These are phyloP conservation scores for Halophytophthora polymorphica DNA, from an alignment of 352 stramenopile species.

Conservation along the genomic window DNA sequence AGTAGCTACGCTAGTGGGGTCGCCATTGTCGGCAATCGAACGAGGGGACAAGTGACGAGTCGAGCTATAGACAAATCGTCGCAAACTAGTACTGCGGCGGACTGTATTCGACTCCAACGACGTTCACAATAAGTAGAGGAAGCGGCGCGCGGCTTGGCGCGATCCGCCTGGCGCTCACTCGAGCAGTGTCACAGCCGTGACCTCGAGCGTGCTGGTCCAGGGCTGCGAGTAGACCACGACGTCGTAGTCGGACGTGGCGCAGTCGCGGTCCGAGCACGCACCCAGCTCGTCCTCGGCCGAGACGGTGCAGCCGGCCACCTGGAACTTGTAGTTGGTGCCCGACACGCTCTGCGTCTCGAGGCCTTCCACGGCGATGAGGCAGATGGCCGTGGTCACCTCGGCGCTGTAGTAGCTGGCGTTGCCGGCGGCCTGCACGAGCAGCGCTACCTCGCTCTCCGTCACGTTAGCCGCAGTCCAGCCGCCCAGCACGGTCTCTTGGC, in stretches of 20 bases:
- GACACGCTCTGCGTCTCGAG: constrained; percentile 38
- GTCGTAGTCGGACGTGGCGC: constrained; percentile 26
- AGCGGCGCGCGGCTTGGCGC: too few species aligned
- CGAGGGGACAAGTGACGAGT: too few species aligned
- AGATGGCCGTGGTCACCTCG: constrained; percentile 31
- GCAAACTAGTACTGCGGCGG: too few species aligned
- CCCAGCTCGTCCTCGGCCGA: constrained; percentile 29
- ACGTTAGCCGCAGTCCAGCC: constrained; percentile 22
- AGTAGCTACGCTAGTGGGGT: background rate
- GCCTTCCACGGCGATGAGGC: constrained; percentile 32
- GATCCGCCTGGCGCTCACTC: constrained; percentile 8
- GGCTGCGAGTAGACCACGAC: constrained; percentile 36
- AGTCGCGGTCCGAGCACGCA: constrained; percentile 30
- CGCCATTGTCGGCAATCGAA: too few species aligned
- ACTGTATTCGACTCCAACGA: too few species aligned
- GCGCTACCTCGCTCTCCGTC: constrained; percentile 20
- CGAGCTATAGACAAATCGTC: too few species aligned
- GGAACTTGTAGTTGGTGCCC: constrained; percentile 53
- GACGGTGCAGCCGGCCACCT: constrained; percentile 37
- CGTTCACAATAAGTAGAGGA: too few species aligned
- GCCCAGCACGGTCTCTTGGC: constrained; percentile 12
- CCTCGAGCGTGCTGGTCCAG: constrained; percentile 35
- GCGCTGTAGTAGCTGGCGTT: constrained; percentile 31
- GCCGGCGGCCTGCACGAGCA: constrained; percentile 28
- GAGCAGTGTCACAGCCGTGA: constrained; percentile 28